Conservation (phyloP, 129 eudicot species). For the Flaveria brownii region DNA sequence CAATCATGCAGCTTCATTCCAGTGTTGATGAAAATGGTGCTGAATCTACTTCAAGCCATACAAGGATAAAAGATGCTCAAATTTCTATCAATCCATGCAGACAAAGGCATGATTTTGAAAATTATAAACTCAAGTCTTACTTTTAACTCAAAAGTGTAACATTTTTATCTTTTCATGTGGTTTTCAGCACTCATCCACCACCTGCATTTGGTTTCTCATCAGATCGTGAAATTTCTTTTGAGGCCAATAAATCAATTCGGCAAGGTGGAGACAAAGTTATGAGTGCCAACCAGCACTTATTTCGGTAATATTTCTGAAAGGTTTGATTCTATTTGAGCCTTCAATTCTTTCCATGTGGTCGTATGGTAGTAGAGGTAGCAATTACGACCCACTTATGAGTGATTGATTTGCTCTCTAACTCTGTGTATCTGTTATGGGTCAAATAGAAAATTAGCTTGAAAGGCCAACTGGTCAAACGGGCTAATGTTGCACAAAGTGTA, state of each 20-base stretch:
- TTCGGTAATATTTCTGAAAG: slow-evolving; percentile 74
- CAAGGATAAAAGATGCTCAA: slow-evolving; percentile 44
- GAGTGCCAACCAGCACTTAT: slow-evolving; percentile 63
- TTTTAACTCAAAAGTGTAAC: slow-evolving; percentile 7
- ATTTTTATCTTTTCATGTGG: slow-evolving; percentile 17
- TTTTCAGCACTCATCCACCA: slow-evolving; percentile 59
- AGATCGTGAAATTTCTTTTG: slow-evolving; percentile 52
- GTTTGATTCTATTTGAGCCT: slow-evolving; percentile 64
- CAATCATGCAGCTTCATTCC: slow-evolving; percentile 53
- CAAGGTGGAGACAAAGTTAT: slow-evolving; percentile 55
- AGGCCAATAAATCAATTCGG: slow-evolving; percentile 43
- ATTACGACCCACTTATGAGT: background rate
- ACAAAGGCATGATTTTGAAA: slow-evolving; percentile 38
- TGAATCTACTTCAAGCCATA: slow-evolving; percentile 45
- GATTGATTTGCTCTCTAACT: background rate
- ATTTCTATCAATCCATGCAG: slow-evolving; percentile 40
- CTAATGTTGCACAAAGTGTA: background rate
- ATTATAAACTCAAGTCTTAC: slow-evolving; percentile 8
- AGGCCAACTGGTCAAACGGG: background rate
- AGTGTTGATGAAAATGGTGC: slow-evolving; percentile 51
- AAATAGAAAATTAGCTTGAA: background rate
- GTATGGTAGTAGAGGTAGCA: background rate
- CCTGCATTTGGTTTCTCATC: slow-evolving; percentile 74
- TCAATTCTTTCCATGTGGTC: slow-evolving; percentile 13
- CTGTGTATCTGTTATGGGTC: background rate